Percentiles rank a stretch among this genome's conserved stretches.
These are phyloP conservation scores for Coemansia sp. DNA, from an alignment of 192 early-diverging fungal species.

Conservation along the genomic window DNA sequence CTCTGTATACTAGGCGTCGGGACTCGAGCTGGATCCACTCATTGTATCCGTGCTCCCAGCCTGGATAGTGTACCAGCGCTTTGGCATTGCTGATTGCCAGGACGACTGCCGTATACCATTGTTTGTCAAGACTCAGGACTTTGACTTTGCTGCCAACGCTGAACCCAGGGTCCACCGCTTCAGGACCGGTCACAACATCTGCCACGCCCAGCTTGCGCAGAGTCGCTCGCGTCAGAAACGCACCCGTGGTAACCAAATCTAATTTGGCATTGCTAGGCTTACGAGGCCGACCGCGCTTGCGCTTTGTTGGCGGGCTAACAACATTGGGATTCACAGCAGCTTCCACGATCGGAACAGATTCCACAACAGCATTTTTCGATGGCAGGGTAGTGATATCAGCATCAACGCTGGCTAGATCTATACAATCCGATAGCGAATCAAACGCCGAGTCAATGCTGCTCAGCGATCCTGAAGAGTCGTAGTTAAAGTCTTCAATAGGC, in stretches of 20 bases:
- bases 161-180: slow-evolving; percentile 10
- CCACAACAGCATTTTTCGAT: not conserved
- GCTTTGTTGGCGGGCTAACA: slow-evolving; percentile 3
- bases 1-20: slow-evolving; percentile 24
- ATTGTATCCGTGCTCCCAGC: slow-evolving; percentile 45
- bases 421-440: slow-evolving; percentile 9
- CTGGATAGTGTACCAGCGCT: slow-evolving; percentile 42
- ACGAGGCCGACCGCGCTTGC: slow-evolving; percentile 4
- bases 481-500: slow-evolving; percentile 19
- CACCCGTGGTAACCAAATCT: slow-evolving; percentile 50
- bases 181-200: slow-evolving; percentile 7
- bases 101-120: slow-evolving; percentile 37
- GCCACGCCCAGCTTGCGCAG: slow-evolving; percentile 45
- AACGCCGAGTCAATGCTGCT: slow-evolving; percentile 23
- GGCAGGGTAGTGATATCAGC: not conserved
- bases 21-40: slow-evolving; percentile 49
- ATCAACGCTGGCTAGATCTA: not conserved
- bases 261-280: not conserved
- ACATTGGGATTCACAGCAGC: not conserved
- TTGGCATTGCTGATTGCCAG: slow-evolving; percentile 23
- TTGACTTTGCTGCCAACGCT: slow-evolving; percentile 30
- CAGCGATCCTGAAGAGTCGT: slow-evolving; percentile 24
- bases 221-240: slow-evolving; percentile 52
- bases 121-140: slow-evolving; percentile 30
- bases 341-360: not conserved